These are phyloP conservation scores for Aureobasidium sp. DNA, from an alignment of 2,329 filamentous ascomycete genomes.

Conservation along the genomic window DNA sequence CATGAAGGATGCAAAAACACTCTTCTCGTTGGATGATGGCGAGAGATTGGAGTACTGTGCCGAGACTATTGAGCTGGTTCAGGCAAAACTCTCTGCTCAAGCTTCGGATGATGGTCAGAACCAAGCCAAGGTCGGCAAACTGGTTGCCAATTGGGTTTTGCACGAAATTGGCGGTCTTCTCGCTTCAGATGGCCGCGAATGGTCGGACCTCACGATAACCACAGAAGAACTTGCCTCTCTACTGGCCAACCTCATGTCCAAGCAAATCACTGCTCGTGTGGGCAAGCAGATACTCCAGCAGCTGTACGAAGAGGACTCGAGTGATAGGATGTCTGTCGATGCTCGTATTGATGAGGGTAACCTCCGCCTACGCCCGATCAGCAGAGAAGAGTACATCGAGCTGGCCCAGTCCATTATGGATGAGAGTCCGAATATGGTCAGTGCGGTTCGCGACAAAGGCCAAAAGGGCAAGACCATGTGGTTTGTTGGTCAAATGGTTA, in stretches of 20 bases:
- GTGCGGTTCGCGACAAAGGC: slow-evolving; percentile 49
- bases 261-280: slow-evolving; percentile 43
- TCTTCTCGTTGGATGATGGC: slow-evolving; percentile 69
- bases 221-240: slow-evolving; percentile 35
- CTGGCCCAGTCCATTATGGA: slow-evolving; percentile 47
- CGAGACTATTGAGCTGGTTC: slow-evolving; percentile 47
- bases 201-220: slow-evolving; percentile 33
- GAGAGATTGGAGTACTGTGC: slow-evolving; percentile 76
- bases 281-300: slow-evolving; percentile 51
- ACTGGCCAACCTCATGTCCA: slow-evolving; percentile 31
- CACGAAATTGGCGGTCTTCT: slow-evolving; percentile 44
- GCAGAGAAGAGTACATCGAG: slow-evolving; percentile 45
- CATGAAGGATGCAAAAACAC: slow-evolving; percentile 71
- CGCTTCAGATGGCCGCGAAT: slow-evolving; percentile 29
- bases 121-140: slow-evolving; percentile 34
- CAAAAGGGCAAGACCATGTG: slow-evolving; percentile 58
- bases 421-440: slow-evolving; percentile 48
- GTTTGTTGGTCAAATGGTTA: slow-evolving; percentile 62
- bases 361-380: slow-evolving; percentile 46
- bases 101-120: neutral
- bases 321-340: slow-evolving; percentile 32
- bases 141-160: slow-evolving; percentile 51
- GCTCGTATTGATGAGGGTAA: slow-evolving; percentile 49
- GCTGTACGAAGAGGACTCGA: slow-evolving; percentile 41
- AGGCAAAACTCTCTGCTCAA: slow-evolving; percentile 12